A percentile compares a stretch with the other conserved stretches of the same genome.
phyloP scores from a whole-genome alignment of 768 basidiomycete genomes.

The Calocera viscosa region DNA sequence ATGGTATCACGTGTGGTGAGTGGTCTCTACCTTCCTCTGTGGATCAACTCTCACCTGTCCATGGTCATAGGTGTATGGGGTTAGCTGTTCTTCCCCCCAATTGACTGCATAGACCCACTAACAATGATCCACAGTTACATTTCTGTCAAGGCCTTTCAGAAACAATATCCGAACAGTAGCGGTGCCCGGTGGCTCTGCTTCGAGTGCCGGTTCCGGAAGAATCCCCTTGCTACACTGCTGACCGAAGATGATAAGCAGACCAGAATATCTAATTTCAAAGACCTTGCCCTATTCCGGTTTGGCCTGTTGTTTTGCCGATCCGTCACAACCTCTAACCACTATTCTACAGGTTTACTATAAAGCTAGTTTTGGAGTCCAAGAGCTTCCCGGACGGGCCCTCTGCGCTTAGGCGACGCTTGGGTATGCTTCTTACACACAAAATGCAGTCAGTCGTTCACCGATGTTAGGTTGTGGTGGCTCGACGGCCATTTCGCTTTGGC shows the following conservation, averaged over 20 bases:
- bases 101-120: not conserved
- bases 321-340: not conserved
- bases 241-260: not conserved
- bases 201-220: not conserved
- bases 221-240: not conserved
- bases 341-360: not conserved
- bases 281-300: not conserved
- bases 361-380: not conserved
- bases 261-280: not conserved
- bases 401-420: not conserved
- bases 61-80: constrained; percentile 1
- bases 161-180: not conserved
- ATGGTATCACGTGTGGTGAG: not conserved
- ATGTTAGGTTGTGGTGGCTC: not conserved
- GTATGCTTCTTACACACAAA: not conserved
- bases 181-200: not conserved
- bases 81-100: not conserved
- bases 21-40: not conserved
- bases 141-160: not conserved
- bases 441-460: not conserved
- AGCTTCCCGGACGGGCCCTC: not conserved
- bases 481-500: not conserved
- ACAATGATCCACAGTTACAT: not conserved
- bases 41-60: not conserved
- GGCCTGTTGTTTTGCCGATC: not conserved